Conservation (phyloP, 805 yeast genomes). For the Wickerhamiella sorbophila region DNA sequence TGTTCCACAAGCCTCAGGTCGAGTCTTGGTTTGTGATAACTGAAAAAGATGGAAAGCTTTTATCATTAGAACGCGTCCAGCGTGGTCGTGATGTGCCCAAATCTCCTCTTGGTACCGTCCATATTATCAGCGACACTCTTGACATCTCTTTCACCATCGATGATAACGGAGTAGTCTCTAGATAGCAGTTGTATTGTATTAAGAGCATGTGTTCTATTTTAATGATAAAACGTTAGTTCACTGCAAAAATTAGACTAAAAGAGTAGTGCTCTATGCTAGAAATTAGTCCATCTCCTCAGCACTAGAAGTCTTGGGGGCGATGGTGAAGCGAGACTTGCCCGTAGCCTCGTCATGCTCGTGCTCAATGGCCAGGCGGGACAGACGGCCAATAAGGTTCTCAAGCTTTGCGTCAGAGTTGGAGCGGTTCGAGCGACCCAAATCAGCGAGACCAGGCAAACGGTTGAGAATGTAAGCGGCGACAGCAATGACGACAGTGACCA, state of each 20-base stretch:
- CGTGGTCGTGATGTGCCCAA: slow-evolving; percentile 29
- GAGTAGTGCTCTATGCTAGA: background rate
- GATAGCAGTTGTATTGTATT: too few species aligned
- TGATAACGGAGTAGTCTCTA: background rate
- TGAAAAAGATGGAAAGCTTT: slow-evolving; percentile 36
- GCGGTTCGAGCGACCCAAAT: slow-evolving; percentile 25
- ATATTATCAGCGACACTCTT: slow-evolving; percentile 18
- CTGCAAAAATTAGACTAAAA: slow-evolving; percentile 2
- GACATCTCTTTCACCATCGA: slow-evolving; percentile 14
- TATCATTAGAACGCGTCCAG: slow-evolving; percentile 60
- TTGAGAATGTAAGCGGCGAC: slow-evolving; percentile 80
- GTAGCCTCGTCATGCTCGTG: slow-evolving; percentile 24
- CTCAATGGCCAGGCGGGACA: slow-evolving; percentile 27
- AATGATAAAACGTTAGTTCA: background rate
- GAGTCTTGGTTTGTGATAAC: slow-evolving; percentile 85
- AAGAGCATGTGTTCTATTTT: background rate
- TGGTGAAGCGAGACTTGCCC: slow-evolving; percentile 22
- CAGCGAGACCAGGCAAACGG: slow-evolving; percentile 21
- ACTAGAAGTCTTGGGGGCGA: slow-evolving; percentile 23
- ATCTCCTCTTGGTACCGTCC: slow-evolving; percentile 7
- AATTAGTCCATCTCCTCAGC: slow-evolving; percentile 25
- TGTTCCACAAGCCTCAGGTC: slow-evolving; percentile 79
- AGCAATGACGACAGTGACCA: slow-evolving; percentile 90
- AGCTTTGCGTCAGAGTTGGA: slow-evolving; percentile 23
- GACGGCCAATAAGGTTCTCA: slow-evolving; percentile 27